Base-by-base conservation (phyloP, 495 filamentous ascomycete genomes). In the Tuber umbilicatum region DNA sequence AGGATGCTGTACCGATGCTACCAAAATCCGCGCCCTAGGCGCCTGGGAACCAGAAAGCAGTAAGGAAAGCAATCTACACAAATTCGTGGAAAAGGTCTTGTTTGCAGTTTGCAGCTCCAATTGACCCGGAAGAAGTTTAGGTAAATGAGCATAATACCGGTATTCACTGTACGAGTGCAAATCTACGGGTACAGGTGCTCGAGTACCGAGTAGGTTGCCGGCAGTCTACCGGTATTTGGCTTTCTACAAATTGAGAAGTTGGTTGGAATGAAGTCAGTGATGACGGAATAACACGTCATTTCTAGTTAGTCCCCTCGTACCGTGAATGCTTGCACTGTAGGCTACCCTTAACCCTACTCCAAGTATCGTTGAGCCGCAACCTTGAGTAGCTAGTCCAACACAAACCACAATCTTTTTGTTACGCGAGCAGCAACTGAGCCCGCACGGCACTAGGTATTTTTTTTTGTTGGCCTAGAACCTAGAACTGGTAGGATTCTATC, bases 281-380 rank as follows among this genome's bases (percentile, higher is more conserved):
- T 64, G 55, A 64, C 55, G 55, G 55, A 31, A 64, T 64, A 17
- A 64, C 27, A 64, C 55, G 55, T 64, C 55, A 64, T 64, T 31
- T 35, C 55, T 14, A 19, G 27, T 14, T 16, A 60, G 50, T 60
- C 5, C 31, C 27, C 14, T 16, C 0, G 9, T 31, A 31, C 4
- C 0, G 9, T 14, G 2, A 16, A 31, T 31, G 23, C 6, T n/a
- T n/a, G n/a, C n/a, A n/a, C n/a, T n/a, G n/a, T n/a, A n/a, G 0
- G 12, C n/a, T 27, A 35, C 31, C 27, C 55, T 35, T 64, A 35
- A 5, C 27, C 55, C 55, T 35, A 64, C 27, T 27, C 19, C 55
- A 12, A 27, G 3, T 47, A 23, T 5, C 0, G 27, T 64, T 19
- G 55, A 64, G 12, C 55, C 55, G 55, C 27, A 35, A 35, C 55